Percentiles rank a stretch among this genome's conserved stretches.
These are phyloP conservation scores for Lycium ferocissimum DNA, from an alignment of 257 asterid genomes.

Conservation along the genomic window DNA sequence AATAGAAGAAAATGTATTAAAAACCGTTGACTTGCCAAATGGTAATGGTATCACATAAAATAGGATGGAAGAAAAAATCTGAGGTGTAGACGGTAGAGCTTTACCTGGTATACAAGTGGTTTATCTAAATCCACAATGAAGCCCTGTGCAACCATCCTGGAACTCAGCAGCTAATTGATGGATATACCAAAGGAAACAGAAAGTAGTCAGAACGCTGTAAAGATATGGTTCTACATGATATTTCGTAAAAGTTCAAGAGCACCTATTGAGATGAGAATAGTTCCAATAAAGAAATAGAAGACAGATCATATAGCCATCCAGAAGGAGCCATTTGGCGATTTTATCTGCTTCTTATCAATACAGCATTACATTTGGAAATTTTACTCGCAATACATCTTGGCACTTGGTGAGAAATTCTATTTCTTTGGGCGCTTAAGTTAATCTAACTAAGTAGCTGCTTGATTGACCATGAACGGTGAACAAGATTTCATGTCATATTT, in stretches of 20 bases:
- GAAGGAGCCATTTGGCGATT: not conserved
- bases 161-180: not conserved
- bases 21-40: not conserved
- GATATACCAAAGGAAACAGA: slow-evolving; percentile 3
- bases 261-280: slow-evolving; percentile 1
- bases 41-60: not conserved
- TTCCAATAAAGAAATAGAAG: slow-evolving; percentile 1
- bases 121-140: slow-evolving; percentile 22
- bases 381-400: not conserved
- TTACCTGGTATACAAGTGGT: slow-evolving; percentile 29
- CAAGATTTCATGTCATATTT: not conserved
- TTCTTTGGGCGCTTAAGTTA: slow-evolving; percentile 16
- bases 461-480: not conserved
- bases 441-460: not conserved
- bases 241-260: not conserved
- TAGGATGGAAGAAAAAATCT: not conserved
- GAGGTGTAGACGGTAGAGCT: not conserved
- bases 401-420: not conserved
- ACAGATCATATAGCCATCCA: not conserved
- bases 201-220: not conserved
- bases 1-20: not conserved
- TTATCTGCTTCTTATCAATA: not conserved
- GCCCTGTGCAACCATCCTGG: slow-evolving; percentile 23
- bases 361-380: not conserved
- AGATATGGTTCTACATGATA: not conserved